Conservation (phyloP, 768 basidiomycete genomes). For the Russula griseocarnosa region DNA sequence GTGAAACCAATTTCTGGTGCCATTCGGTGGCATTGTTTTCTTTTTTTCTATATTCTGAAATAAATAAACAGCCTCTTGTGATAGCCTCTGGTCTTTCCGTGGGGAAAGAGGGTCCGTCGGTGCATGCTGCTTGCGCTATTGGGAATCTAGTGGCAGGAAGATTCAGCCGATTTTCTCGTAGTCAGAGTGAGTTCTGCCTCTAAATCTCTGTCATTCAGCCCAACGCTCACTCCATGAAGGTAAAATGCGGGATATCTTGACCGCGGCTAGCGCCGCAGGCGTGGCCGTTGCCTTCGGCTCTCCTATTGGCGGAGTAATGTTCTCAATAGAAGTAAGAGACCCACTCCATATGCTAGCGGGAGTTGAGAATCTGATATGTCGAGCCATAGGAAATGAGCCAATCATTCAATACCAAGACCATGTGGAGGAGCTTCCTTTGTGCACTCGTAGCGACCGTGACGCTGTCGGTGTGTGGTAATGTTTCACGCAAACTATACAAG, state of each 20-base stretch:
- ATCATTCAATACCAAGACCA: conserved; percentile 93
- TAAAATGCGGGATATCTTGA: conserved; percentile 86
- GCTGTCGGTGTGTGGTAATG: conserved; percentile 63
- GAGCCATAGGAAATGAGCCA: conserved; percentile 92
- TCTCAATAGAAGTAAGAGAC: conserved; percentile 84
- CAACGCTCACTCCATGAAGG: conserved; percentile 39
- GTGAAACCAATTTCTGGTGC: conserved; percentile 32
- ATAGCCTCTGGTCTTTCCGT: conserved; percentile 97
- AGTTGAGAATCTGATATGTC: background rate
- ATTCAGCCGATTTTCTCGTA: conserved; percentile 78
- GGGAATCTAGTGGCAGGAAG: conserved; percentile 85
- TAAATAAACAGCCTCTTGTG: conserved; percentile 69
- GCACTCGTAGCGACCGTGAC: conserved; percentile 96
- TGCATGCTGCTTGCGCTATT: conserved; percentile 94
- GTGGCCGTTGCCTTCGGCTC: conserved; percentile 98
- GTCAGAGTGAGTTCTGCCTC: conserved; percentile 61
- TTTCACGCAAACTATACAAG: conserved; percentile 1
- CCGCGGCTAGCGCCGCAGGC: conserved; percentile 94
- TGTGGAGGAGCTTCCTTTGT: conserved; percentile 98
- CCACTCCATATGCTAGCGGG: background rate
- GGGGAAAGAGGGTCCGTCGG: conserved; percentile 97
- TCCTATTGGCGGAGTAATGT: conserved; percentile 95
- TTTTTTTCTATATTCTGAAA: conserved; percentile 17
- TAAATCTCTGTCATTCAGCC: conserved; percentile 2
- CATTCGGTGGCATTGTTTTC: background rate